Conservation (phyloP, 2,329 filamentous ascomycete species). For the Diaporthe ilicicola region DNA sequence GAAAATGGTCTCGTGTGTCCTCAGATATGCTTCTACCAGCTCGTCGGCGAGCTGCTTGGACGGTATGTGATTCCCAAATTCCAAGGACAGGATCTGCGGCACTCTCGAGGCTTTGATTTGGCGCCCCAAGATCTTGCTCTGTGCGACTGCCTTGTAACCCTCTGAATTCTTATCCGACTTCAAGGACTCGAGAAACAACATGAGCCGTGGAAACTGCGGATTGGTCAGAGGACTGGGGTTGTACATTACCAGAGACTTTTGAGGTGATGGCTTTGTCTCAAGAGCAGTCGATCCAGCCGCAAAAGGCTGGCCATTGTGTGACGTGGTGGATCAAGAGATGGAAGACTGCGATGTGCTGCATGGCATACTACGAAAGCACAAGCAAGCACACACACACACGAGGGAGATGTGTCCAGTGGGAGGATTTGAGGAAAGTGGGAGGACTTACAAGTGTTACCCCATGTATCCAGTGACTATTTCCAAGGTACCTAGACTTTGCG, state of each 20-base stretch:
- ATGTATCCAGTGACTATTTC: conserved; percentile 66
- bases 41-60: conserved; percentile 52
- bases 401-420: no score
- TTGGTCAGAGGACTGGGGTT: conserved; percentile 27
- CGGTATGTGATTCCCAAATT: conserved; percentile 54
- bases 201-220: conserved; percentile 51
- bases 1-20: conserved; percentile 55
- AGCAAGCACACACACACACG: no score
- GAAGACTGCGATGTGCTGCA: no score
- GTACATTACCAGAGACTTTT: not conserved
- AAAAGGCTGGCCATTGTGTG: not conserved
- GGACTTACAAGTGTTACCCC: conserved; percentile 53
- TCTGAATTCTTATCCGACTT: conserved; percentile 49
- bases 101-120: conserved; percentile 59
- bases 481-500: conserved; percentile 62
- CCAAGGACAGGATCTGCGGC: conserved; percentile 55
- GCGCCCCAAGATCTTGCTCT: conserved; percentile 62
- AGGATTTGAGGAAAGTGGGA: no score
- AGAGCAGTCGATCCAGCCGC: not conserved
- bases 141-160: conserved; percentile 48
- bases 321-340: not conserved
- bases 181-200: conserved; percentile 52
- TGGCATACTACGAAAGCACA: no score
- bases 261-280: not conserved
- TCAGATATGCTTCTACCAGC: conserved; percentile 59